These are phyloP conservation scores for Pythium insidiosum DNA, from an alignment of 352 stramenopile genomes.

Conservation along the genomic window DNA sequence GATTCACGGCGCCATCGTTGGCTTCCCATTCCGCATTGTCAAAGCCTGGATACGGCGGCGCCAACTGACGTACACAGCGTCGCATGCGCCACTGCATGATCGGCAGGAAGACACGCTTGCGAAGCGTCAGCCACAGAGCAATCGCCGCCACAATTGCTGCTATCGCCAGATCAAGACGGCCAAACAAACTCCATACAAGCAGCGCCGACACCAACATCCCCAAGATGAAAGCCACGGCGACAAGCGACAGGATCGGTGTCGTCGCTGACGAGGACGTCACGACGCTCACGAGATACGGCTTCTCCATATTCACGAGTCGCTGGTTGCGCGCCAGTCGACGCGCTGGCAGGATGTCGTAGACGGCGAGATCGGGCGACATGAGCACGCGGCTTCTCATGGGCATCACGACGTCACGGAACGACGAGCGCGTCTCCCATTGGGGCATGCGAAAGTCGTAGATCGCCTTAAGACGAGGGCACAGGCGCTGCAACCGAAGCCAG, in stretches of 20 bases:
- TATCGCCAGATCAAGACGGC: conserved; percentile 14
- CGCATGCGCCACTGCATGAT: too few relatives aligned
- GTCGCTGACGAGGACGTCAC: conserved; percentile 52
- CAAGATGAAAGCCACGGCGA: conserved; percentile 12
- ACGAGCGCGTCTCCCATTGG: conserved; percentile 32
- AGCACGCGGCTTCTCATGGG: conserved; percentile 26
- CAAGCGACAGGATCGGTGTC: too few relatives aligned
- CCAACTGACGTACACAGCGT: too few relatives aligned
- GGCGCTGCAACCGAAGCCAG: conserved; percentile 32
- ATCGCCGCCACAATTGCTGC: neutral
- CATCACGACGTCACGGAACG: conserved; percentile 24
- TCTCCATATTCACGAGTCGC: conserved; percentile 44
- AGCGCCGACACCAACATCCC: conserved; percentile 31
- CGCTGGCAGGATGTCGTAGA: conserved; percentile 44
- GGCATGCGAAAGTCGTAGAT: conserved; percentile 47
- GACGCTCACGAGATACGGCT: too few relatives aligned
- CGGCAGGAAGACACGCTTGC: neutral
- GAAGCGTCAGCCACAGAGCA: too few relatives aligned
- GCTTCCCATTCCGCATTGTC: conserved; percentile 45
- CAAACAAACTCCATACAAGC: conserved; percentile 46
- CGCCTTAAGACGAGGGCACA: conserved; percentile 30
- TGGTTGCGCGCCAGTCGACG: conserved; percentile 38
- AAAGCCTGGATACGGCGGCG: conserved; percentile 43
- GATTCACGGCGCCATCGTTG: conserved; percentile 70
- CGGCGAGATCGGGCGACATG: conserved; percentile 26